A percentile compares a stretch with the other conserved stretches of the same genome.
Conservation (phyloP, 75 land plant species). For the Pinus albicaulis region DNA sequence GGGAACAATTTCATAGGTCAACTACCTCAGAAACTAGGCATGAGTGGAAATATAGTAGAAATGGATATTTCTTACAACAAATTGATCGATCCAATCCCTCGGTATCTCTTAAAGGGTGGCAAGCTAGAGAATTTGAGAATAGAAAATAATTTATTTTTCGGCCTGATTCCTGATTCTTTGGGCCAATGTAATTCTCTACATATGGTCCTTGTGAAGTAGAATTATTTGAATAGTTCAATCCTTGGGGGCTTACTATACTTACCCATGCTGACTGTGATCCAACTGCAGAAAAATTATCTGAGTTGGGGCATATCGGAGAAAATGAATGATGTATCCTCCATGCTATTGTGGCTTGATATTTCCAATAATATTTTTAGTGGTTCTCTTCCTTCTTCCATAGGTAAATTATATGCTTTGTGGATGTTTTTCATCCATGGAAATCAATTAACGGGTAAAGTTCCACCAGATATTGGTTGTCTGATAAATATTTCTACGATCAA, state of each 20-base stretch:
- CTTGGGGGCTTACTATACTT: conserved; percentile 14
- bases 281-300: too few relatives aligned
- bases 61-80: too few relatives aligned
- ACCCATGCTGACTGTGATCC: too few relatives aligned
- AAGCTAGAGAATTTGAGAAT: conserved; percentile 60
- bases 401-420: conserved; percentile 18
- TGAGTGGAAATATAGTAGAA: neutral
- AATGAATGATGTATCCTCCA: too few relatives aligned
- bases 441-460: conserved; percentile 19
- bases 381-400: conserved; percentile 22
- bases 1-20: conserved; percentile 69
- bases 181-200: conserved; percentile 57
- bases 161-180: too few relatives aligned
- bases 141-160: conserved; percentile 61
- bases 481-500: conserved; percentile 11
- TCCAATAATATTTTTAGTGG: conserved; percentile 24
- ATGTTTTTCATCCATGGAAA: conserved; percentile 18
- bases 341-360: conserved; percentile 14
- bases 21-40: conserved; percentile 14
- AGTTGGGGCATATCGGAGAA: too few relatives aligned
- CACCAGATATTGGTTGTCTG: conserved; percentile 27
- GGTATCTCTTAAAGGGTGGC: conserved; percentile 60
- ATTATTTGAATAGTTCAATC: conserved; percentile 69
- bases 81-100: conserved; percentile 48
- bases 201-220: conserved; percentile 68